Conservation (phyloP, 1,284 basidiomycete species). For the Cryptococcus sp. region DNA sequence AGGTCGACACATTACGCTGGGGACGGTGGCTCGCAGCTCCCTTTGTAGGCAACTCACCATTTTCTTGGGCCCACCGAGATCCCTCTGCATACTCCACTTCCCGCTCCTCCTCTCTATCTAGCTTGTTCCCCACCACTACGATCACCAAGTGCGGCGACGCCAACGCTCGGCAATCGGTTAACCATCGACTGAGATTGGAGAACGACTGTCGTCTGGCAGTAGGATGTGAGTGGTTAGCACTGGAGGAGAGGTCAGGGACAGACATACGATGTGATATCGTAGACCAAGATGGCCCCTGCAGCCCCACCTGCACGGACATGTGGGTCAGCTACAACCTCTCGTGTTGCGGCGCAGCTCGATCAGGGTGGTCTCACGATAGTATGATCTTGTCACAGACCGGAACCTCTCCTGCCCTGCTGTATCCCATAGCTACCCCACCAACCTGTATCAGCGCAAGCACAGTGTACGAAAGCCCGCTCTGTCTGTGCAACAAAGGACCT, state of each 20-base stretch:
- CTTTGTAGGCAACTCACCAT: constrained; percentile 58
- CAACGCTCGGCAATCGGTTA: constrained; percentile 84
- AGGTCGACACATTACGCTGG: neutral
- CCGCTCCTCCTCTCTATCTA: constrained; percentile 86
- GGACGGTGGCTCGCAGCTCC: neutral
- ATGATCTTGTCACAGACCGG: constrained; percentile 92
- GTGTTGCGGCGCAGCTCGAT: neutral
- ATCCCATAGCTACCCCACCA: constrained; percentile 73
- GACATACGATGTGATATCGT: constrained; percentile 88
- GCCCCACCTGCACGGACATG: constrained; percentile 58
- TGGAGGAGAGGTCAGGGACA: neutral
- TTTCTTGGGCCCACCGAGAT: constrained; percentile 88
- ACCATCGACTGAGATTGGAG: constrained; percentile 75
- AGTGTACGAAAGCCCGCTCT: neutral
- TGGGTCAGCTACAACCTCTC: neutral
- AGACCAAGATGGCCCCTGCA: constrained; percentile 89
- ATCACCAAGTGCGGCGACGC: constrained; percentile 80
- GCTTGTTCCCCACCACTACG: constrained; percentile 93
- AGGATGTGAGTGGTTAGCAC: constrained; percentile 1
- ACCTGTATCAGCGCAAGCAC: constrained; percentile 1
- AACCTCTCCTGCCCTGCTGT: constrained; percentile 96
- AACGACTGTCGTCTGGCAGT: constrained; percentile 58
- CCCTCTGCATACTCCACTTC: constrained; percentile 95
- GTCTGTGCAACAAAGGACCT: neutral
- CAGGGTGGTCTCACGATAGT: constrained; percentile 63